Base-by-base conservation (phyloP, 306 rosid genomes). In the Quercus suber region DNA sequence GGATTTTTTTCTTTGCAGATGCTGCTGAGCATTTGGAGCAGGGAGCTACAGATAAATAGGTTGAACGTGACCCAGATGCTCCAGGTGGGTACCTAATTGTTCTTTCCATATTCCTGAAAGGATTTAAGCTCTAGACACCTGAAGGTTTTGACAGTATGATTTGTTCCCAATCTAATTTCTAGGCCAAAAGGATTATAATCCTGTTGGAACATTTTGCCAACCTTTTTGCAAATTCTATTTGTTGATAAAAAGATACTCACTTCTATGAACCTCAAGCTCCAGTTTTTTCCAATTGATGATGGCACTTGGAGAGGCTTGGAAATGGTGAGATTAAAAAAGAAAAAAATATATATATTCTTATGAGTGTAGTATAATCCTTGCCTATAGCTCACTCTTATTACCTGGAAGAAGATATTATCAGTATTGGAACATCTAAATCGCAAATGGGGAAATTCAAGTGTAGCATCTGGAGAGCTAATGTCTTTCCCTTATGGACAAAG, bases 21-120 rank as follows among this genome's bases (percentile, higher is more conserved):
- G 99, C 99, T 82, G 99, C 99, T 13, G 98, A 92, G 91, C 97
- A 90, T 85, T 83, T 95, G 89, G 98, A 95, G 88, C 90, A 91
- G 73, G 81, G 89, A 76, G 55, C 90, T 68, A 85, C 88, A 51
- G 88, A 77, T 76, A 89, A 84, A 78, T 92, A 91, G 76, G 78
- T 80, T 83, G 88, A 87, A 79, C 81, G 75, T 65, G 90, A 88
- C 77, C 91, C 82, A 86, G 84, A 79, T 76, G 72, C 82, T 81
- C 63, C 86, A 79, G 92, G 94, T 89, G 74, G 76, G 78, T 75
- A 55, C 68, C 45, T 82, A 71, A 67, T 75, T 7, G 69, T 76
- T 70, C 15, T 37, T 71, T 21, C 28, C 75, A 5, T 76, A 58
- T 72, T 73, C 45, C 64, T 56, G 55, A 31, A 43, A 69, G 78